These are phyloP conservation scores for Hylodesmum podocarpum DNA, from an alignment of 306 rosid genomes.

Conservation along the genomic window DNA sequence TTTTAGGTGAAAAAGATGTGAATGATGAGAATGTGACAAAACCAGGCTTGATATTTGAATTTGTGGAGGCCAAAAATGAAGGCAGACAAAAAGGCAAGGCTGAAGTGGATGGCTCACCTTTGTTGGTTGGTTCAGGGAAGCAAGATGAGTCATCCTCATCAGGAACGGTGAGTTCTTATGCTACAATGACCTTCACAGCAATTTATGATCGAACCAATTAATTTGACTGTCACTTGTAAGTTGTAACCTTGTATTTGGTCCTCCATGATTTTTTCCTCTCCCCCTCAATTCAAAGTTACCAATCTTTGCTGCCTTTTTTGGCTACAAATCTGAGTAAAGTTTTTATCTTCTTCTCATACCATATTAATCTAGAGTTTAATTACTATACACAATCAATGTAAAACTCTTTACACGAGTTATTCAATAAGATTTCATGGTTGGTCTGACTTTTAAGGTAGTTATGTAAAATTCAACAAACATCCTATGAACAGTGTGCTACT, in stretches of 20 bases:
- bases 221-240: not conserved
- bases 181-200: conserved; percentile 57
- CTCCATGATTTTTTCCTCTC: not conserved
- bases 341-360: not conserved
- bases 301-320: not conserved
- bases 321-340: not conserved
- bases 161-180: conserved; percentile 40
- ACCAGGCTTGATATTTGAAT: conserved; percentile 71
- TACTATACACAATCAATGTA: too few relatives aligned
- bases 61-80: conserved; percentile 34
- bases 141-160: conserved; percentile 43
- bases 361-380: too few relatives aligned
- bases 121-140: conserved; percentile 33
- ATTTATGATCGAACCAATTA: conserved; percentile 39
- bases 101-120: conserved; percentile 34
- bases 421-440: too few relatives aligned
- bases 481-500: too few relatives aligned
- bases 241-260: not conserved
- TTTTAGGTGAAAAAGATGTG: conserved; percentile 54
- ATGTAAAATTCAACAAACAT: too few relatives aligned
- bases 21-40: conserved; percentile 44
- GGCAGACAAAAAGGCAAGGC: conserved; percentile 26
- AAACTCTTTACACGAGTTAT: too few relatives aligned
- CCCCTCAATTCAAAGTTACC: not conserved
- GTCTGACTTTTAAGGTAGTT: too few relatives aligned